phyloP scores from a whole-genome alignment of 2,329 filamentous ascomycete genomes.

The Periconia digitata region DNA sequence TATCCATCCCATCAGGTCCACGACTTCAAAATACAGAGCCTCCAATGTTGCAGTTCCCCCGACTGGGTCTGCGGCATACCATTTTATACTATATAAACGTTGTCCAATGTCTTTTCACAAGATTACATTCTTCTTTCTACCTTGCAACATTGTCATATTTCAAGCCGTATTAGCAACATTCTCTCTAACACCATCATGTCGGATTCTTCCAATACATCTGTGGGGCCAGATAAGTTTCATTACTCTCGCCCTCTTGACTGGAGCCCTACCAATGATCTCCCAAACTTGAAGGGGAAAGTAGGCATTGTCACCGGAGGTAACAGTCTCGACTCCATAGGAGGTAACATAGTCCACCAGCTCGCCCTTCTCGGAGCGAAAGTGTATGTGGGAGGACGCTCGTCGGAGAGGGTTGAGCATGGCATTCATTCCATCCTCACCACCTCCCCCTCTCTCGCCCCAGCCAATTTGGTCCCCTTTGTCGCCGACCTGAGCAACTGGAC shows the following conservation, averaged over 20 bases:
- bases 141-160: no score
- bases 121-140: no score
- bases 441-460: conserved; percentile 4
- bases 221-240: no score
- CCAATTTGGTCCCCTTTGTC: conserved; percentile 39
- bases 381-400: conserved; percentile 12
- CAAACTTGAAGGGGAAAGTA: conserved; percentile 5
- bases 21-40: not conserved
- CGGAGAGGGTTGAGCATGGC: conserved; percentile 6
- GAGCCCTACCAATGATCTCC: not conserved
- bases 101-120: no score
- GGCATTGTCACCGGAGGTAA: conserved; percentile 16
- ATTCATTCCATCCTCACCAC: conserved; percentile 9
- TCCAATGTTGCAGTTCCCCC: no score
- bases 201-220: no score
- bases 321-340: conserved; percentile 6
- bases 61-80: no score
- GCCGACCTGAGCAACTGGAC: conserved; percentile 38
- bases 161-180: not conserved
- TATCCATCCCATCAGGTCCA: not conserved
- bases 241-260: conserved; percentile 2
- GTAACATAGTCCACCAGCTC: conserved; percentile 10
- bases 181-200: not conserved
- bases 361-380: conserved; percentile 15
- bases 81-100: no score